phyloP scores from a whole-genome alignment of 805 yeast genomes.

The Candida andamanensis region DNA sequence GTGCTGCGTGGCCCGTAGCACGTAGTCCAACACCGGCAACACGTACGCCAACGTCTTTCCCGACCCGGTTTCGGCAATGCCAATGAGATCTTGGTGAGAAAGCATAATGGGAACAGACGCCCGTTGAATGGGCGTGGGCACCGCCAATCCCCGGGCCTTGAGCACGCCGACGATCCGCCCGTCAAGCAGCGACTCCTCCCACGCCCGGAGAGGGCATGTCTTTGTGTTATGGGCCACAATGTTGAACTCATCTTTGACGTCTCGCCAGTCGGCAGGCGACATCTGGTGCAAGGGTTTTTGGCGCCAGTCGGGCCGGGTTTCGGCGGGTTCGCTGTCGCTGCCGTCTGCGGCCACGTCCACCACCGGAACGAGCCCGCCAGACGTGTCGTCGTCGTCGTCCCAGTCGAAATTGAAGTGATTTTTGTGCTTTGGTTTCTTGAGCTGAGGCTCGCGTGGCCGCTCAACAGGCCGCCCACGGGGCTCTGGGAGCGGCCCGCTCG shows the following conservation, averaged over 20 bases:
- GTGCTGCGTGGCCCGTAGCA: slow-evolving; percentile 39
- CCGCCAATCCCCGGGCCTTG: slow-evolving; percentile 41
- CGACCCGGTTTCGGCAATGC: slow-evolving; percentile 95
- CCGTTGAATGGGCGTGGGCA: slow-evolving; percentile 89
- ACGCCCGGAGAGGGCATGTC: slow-evolving; percentile 60
- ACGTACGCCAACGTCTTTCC: slow-evolving; percentile 88
- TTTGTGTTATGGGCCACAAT: slow-evolving; percentile 54
- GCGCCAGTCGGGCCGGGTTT: slow-evolving; percentile 61
- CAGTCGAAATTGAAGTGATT: slow-evolving; percentile 61
- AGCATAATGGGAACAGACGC: slow-evolving; percentile 76
- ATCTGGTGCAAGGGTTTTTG: slow-evolving; percentile 58
- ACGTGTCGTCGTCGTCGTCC: slow-evolving; percentile 65
- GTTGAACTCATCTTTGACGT: slow-evolving; percentile 70
- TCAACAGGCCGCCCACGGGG: too few species aligned
- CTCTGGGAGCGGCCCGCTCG: too few species aligned
- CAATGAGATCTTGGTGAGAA: slow-evolving; percentile 61
- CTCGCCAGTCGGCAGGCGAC: slow-evolving; percentile 87
- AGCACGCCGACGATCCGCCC: slow-evolving; percentile 23
- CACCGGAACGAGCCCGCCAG: slow-evolving; percentile 37
- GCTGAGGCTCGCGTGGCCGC: slow-evolving; percentile 1
- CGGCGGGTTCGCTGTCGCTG: slow-evolving; percentile 8
- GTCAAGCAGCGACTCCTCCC: slow-evolving; percentile 57
- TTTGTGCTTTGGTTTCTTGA: slow-evolving; percentile 1
- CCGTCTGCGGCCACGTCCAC: slow-evolving; percentile 10
- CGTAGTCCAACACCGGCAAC: slow-evolving; percentile 62